Base-by-base conservation (phyloP, 192 early-diverging fungal species). In the Coemansia asiatica region DNA sequence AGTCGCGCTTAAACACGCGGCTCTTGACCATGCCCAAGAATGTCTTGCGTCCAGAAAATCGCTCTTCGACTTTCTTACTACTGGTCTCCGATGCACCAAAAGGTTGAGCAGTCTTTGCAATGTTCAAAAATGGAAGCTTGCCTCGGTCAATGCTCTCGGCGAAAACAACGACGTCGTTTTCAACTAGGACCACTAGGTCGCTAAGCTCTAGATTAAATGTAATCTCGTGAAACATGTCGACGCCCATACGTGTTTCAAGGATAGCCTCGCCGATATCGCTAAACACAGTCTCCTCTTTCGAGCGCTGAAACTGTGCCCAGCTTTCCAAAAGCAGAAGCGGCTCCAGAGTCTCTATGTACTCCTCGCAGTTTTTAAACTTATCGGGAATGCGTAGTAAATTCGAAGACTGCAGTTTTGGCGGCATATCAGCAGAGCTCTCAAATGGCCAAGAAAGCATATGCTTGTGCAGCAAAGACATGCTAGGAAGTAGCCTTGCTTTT, bases 291-390 rank as follows among this genome's bases (percentile, higher is more conserved):
- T 92, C 86, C 58, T 94, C 91, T 50, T 87, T 86, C 10, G 88
- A 75, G 8, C 88, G 86, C 65, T 88, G 74, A 31, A 97, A 74
- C 68, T 94, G 90, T 56, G 89, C 79, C 95, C 94, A 95, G 59
- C 87, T 83, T 70, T 98, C 96, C 4, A 94, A 77, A 33, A 94
- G 63, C 35, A 96, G 56, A 47, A 97, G 71, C 0, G 94, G 94
- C 71, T 95, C 93, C 72, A 97, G 90, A 4, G 81, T 71, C 19
- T 56, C 54, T 2, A 67, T 67, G 66, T 97, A 98, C 46, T 88
- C 74, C 25, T 78, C 65, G 6, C 78, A 72, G 21, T 75, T 69
- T 2, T 78, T 59, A 62, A 94, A 98, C 12, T 19, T 63, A 25
- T 87, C 75, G 0, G 88, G 87, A 6, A 98, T 86, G 8, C 46